phyloP scores from a whole-genome alignment of 2,329 filamentous ascomycete species.

The Sclerotinia sclerotiorum region DNA sequence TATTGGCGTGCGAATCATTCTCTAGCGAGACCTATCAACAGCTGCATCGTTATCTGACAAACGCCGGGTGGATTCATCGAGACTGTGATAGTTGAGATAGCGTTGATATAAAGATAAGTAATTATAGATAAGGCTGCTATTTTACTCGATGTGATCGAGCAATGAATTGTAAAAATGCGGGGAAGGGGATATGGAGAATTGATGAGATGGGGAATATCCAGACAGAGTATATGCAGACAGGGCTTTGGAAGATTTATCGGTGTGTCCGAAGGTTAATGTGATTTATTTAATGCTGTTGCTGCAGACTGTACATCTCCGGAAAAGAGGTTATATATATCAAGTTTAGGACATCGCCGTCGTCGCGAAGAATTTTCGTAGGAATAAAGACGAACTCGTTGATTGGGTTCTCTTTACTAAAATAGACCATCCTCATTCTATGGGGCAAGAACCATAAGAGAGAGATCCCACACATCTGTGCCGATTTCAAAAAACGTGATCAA shows the following conservation, averaged over 20 bases:
- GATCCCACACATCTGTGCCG: too few relatives aligned
- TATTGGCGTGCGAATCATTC: neutral
- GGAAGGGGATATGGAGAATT: neutral
- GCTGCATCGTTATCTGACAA: constrained; percentile 13
- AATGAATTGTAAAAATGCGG: constrained; percentile 21
- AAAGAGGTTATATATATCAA: neutral
- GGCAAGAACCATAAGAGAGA: too few relatives aligned
- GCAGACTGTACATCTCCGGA: neutral
- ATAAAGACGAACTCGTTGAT: too few relatives aligned
- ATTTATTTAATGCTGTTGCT: too few relatives aligned
- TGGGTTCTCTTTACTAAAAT: too few relatives aligned
- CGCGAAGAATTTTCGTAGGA: neutral
- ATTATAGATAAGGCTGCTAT: constrained; percentile 21
- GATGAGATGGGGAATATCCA: neutral
- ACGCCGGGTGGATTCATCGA: constrained; percentile 7
- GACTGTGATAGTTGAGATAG: neutral
- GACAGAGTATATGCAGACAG: neutral
- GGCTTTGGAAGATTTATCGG: neutral
- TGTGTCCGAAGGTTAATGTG: too few relatives aligned
- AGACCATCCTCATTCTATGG: too few relatives aligned
- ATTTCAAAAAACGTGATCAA: neutral
- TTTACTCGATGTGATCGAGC: constrained; percentile 26
- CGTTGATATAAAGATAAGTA: constrained; percentile 9
- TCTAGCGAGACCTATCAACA: constrained; percentile 20
- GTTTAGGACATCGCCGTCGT: neutral